A percentile compares a stretch with the other conserved stretches of the same genome.
phyloP scores from a whole-genome alignment of 306 rosid genomes.

The Inga oerstediana region DNA sequence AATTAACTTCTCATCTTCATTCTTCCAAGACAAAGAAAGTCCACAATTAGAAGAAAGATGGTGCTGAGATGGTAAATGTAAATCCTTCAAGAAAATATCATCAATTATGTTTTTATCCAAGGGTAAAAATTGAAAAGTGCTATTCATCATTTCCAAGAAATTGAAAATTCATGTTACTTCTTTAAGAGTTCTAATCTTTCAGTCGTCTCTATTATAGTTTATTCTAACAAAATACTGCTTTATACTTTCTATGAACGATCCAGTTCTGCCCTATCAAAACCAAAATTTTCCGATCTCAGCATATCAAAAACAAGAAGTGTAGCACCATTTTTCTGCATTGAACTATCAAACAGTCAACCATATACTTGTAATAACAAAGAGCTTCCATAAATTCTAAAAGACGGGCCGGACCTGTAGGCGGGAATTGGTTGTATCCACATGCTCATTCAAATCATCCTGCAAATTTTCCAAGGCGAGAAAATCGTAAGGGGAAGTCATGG shows the following conservation, averaged over 20 bases:
- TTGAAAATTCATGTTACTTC: not conserved
- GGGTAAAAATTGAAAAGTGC: not conserved
- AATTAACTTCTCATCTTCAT: not conserved
- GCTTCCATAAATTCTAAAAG: not conserved
- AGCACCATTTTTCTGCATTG: not conserved
- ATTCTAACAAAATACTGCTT: not conserved
- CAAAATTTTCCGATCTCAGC: not conserved
- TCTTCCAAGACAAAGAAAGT: not conserved
- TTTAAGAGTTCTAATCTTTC: not conserved
- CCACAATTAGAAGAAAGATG: not conserved
- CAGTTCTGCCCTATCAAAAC: not conserved
- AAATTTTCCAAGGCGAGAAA: not conserved
- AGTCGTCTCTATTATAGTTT: not conserved
- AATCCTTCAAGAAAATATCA: not conserved
- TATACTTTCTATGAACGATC: not conserved
- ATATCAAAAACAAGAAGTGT: not conserved
- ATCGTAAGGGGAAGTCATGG: too few relatives aligned
- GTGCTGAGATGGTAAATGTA: not conserved
- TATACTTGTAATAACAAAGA: not conserved
- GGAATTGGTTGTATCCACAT: constrained; percentile 45
- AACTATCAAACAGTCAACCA: not conserved
- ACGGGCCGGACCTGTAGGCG: constrained; percentile 36
- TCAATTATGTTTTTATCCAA: not conserved
- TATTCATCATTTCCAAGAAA: not conserved
- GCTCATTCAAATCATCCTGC: constrained; percentile 45